A percentile compares a stretch with the other conserved stretches of the same genome.
Evolutionary conservation across 1,284 basidiomycete genomes (phyloP).

Genomic region (Grifola frondosa): DNA sequence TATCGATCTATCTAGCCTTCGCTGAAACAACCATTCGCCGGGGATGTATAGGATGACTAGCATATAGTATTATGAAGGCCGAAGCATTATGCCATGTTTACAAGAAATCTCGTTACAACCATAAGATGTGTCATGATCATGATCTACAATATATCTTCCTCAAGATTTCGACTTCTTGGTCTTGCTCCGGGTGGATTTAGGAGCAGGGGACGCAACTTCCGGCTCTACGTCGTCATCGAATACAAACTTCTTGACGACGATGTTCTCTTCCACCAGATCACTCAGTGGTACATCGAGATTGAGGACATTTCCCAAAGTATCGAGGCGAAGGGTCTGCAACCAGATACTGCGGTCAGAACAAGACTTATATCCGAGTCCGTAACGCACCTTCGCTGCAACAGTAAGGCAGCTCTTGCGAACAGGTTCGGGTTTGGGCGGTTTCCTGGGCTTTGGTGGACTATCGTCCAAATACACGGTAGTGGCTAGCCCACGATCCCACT

Average conservation of each 20-base stretch:
- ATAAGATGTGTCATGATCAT: no score
- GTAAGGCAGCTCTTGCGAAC: conserved; percentile 66
- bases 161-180: conserved; percentile 39
- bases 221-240: conserved; percentile 60
- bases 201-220: conserved; percentile 33
- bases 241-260: conserved; percentile 78
- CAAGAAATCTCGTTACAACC: no score
- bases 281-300: conserved; percentile 60
- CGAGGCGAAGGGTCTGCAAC: conserved; percentile 59
- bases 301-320: conserved; percentile 73
- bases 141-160: conserved; percentile 11
- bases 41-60: no score
- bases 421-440: conserved; percentile 40
- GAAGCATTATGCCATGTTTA: conserved; percentile 2
- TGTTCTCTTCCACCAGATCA: conserved; percentile 62
- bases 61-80: no score
- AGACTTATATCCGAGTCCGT: background rate
- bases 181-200: conserved; percentile 51
- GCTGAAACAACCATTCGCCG: no score
- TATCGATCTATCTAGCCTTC: no score
- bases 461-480: conserved; percentile 62
- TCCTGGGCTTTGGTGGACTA: conserved; percentile 48
- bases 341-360: background rate
- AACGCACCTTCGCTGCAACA: conserved; percentile 59
- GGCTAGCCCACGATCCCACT: conserved; percentile 76